Evolutionary conservation across 1,284 basidiomycete species (phyloP).

Genomic region (Pterulicium gracile): DNA sequence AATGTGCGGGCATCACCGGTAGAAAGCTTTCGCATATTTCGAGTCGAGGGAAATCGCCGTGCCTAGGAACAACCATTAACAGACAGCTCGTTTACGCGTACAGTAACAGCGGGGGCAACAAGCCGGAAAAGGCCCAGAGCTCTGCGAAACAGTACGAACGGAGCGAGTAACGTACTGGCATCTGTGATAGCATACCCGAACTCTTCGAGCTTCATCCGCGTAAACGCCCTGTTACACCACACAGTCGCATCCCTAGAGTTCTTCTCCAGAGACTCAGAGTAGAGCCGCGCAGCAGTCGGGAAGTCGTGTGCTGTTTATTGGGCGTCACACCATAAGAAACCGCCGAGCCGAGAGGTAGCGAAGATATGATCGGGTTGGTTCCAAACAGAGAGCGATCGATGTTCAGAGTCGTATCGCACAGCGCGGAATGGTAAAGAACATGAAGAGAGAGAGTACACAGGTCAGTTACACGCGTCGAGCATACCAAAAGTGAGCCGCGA

Average conservation of each 20-base stretch:
- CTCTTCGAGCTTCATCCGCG: constrained; percentile 73
- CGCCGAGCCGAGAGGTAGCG: no score
- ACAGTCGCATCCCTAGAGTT: constrained; percentile 70
- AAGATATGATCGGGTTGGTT: no score
- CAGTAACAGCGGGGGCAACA: no score
- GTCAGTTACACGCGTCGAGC: constrained; percentile 2
- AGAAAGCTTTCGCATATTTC: constrained; percentile 88
- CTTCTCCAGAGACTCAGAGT: constrained; percentile 67
- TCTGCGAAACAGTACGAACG: background rate
- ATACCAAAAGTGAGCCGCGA: constrained; percentile 15
- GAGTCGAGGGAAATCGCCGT: constrained; percentile 86
- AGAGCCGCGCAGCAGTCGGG: constrained; percentile 55
- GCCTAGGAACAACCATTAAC: constrained; percentile 38
- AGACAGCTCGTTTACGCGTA: no score
- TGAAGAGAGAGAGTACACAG: no score
- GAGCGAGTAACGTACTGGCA: constrained; percentile 42
- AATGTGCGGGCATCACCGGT: no score
- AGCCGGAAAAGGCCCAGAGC: background rate
- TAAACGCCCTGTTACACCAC: constrained; percentile 74
- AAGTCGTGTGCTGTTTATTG: constrained; percentile 29
- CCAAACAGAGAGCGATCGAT: no score
- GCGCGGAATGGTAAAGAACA: no score
- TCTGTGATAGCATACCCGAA: constrained; percentile 75
- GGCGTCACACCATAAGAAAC: no score
- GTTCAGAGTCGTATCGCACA: no score